Base-by-base conservation (phyloP, 208 protist species). In the Trypanosomatidae sp. region DNA sequence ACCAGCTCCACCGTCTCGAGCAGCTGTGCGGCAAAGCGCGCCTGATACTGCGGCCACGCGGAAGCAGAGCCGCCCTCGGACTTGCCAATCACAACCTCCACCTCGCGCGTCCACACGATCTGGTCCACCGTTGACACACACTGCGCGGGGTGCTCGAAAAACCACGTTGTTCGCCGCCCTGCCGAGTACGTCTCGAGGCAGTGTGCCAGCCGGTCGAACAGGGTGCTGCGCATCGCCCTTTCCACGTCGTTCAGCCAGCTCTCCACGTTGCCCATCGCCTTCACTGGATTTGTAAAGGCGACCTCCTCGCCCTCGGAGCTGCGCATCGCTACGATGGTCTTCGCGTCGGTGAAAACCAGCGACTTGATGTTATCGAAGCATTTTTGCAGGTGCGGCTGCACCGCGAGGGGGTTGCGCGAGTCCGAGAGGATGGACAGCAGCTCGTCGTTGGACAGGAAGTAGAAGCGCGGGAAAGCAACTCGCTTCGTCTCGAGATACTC, bases 401-500 rank as follows among this genome's bases (percentile, higher is more conserved):
- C 96, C 22, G 94, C 89, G 28, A 87, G 83, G 4, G 97, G 97
- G 77, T 99, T 98, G 30, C 94, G 88, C 19, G 94, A 97, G 80
- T 99, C 97, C 22, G 97, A 97, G 28, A 99, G 83, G 71, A 99
- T 99, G 25, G 98, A 97, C 12, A 99, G 89, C 64, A 99, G 80
- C 82, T 99, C 98, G 79, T 99, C 98, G 79, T 99, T 98, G 44
- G 97, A 99, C 8, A 99, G 81, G 82, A 99, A 99, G 82, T 98
- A 99, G 81, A 99, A 99, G 22, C 98, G 87, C 44, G 98, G 97
- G 77, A 99, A 99, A 17, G 91, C 92, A 3, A 89, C 80, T 15
- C 98, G 81, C 84, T 99, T 99, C 15, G 97, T 98, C 70, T 99
- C 97, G 0, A 99, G 85, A 74, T 99, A 99, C 7, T 98, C 92